These are phyloP conservation scores for Meredithiella fracta DNA, from an alignment of 2,329 filamentous ascomycete genomes.

Conservation along the genomic window DNA sequence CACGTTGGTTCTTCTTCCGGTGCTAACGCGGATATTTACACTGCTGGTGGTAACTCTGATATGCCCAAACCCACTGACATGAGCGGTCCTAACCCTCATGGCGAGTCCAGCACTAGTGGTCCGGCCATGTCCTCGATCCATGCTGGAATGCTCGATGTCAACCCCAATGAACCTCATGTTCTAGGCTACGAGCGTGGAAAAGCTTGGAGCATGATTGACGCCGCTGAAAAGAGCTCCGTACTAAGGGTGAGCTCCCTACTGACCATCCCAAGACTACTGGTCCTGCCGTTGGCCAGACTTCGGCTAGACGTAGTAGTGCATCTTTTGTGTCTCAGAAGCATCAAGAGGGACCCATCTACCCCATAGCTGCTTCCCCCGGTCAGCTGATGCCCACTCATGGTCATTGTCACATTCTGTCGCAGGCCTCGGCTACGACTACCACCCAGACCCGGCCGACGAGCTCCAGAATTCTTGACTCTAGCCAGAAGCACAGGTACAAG, in stretches of 20 bases:
- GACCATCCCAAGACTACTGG: slow-evolving; percentile 3
- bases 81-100: not conserved
- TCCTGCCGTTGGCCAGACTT: not conserved
- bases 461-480: not conserved
- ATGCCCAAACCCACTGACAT: not conserved
- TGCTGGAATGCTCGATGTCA: slow-evolving; percentile 5
- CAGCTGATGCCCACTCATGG: slow-evolving; percentile 10
- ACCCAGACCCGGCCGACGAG: not conserved
- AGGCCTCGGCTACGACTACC: not conserved
- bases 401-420: slow-evolving; percentile 6
- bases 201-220: slow-evolving; percentile 28
- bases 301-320: slow-evolving; percentile 2
- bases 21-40: not conserved
- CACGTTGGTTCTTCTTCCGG: not conserved
- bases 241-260: slow-evolving; percentile 19
- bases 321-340: slow-evolving; percentile 6
- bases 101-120: not conserved
- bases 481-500: not conserved
- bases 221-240: slow-evolving; percentile 38
- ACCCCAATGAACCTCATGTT: slow-evolving; percentile 10
- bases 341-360: slow-evolving; percentile 7
- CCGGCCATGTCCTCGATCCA: not conserved
- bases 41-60: not conserved
- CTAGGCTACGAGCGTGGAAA: slow-evolving; percentile 9
- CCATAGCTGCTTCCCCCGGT: slow-evolving; percentile 8